Percentiles rank a stretch among this genome's conserved stretches.
These are phyloP conservation scores for Moniliella sp. DNA, from an alignment of 1,284 basidiomycete species.

Conservation along the genomic window DNA sequence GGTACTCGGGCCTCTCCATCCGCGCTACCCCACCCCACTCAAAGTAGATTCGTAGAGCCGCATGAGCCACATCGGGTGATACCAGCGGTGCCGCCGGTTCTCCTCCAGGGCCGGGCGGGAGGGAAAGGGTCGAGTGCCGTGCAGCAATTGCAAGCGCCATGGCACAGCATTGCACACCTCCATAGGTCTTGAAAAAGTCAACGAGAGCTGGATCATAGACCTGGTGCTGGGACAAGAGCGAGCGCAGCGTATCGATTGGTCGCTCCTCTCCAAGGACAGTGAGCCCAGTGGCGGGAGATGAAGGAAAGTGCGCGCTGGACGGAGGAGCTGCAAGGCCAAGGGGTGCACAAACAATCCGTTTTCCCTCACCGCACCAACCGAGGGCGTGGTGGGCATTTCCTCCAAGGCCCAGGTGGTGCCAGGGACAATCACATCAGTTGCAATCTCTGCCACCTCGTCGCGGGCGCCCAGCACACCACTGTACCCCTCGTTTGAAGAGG, in stretches of 20 bases:
- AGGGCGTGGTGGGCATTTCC: conserved; percentile 1
- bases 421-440: conserved; percentile 4
- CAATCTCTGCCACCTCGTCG: conserved; percentile 4
- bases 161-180: conserved; percentile 66
- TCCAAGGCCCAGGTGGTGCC: conserved; percentile 5
- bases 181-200: conserved; percentile 42
- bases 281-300: conserved; percentile 61
- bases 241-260: conserved; percentile 55
- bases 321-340: conserved; percentile 54
- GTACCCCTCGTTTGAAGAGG: neutral
- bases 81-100: no score
- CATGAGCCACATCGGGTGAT: conserved; percentile 8
- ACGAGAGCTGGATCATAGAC: conserved; percentile 18
- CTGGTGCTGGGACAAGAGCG: conserved; percentile 32
- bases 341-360: conserved; percentile 43
- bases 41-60: conserved; percentile 4
- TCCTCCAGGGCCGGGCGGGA: no score
- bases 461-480: neutral
- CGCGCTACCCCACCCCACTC: conserved; percentile 11
- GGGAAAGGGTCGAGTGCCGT: conserved; percentile 21
- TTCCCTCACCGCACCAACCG: conserved; percentile 4
- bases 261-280: conserved; percentile 62
- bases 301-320: conserved; percentile 55
- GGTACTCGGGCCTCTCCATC: conserved; percentile 5
- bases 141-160: conserved; percentile 57